Conservation (phyloP, 176 grass and related monocot genomes). For the Triticum timopheevii region DNA sequence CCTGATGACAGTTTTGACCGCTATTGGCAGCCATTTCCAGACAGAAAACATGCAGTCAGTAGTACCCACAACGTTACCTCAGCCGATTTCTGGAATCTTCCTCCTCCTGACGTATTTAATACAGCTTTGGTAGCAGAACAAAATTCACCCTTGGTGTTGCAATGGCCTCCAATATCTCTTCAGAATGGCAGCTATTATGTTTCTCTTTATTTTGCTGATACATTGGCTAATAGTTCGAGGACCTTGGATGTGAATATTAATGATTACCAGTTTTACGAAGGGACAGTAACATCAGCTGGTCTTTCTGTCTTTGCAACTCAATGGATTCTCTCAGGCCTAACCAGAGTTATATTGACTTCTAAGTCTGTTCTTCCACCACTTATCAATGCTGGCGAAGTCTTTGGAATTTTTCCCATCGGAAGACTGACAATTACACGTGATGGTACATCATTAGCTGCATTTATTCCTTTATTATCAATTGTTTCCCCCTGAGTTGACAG, state of each 20-base stretch:
- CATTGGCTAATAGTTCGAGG: slow-evolving; percentile 57
- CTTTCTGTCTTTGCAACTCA: slow-evolving; percentile 78
- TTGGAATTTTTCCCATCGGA: slow-evolving; percentile 79
- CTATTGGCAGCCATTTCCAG: slow-evolving; percentile 79
- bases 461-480: background rate
- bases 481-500: background rate
- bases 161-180: slow-evolving; percentile 75
- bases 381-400: slow-evolving; percentile 92
- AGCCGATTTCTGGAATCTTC: slow-evolving; percentile 87
- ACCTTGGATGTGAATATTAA: slow-evolving; percentile 78
- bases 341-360: slow-evolving; percentile 60
- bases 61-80: slow-evolving; percentile 84
- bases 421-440: slow-evolving; percentile 58
- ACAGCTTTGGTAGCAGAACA: slow-evolving; percentile 74
- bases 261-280: slow-evolving; percentile 59
- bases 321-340: slow-evolving; percentile 81
- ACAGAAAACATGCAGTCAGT: slow-evolving; percentile 54
- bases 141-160: slow-evolving; percentile 52
- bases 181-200: slow-evolving; percentile 89
- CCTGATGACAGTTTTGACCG: slow-evolving; percentile 83
- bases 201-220: slow-evolving; percentile 93
- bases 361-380: slow-evolving; percentile 61
- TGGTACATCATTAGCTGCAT: slow-evolving; percentile 47
- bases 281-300: slow-evolving; percentile 65
- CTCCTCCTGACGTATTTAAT: slow-evolving; percentile 63